Evolutionary conservation across 148 eudicot species (phyloP).

Genomic region (Chenopodium berlandieri): DNA sequence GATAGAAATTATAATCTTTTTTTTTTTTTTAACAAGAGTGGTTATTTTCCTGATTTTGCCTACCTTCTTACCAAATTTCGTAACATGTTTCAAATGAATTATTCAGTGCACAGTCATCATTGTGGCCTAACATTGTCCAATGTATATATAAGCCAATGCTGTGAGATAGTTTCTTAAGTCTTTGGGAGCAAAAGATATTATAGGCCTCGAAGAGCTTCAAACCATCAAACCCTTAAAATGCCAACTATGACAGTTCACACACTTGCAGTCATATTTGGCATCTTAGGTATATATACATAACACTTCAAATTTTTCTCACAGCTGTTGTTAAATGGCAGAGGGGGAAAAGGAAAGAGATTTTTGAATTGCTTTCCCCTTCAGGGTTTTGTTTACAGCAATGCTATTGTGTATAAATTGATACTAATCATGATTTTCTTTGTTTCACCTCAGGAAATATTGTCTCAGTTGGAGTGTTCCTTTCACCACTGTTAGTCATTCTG

Average conservation of each 20-base stretch:
- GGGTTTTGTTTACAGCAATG: not conserved
- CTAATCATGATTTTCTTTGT: slow-evolving; percentile 11
- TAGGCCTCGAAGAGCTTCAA: slow-evolving; percentile 17
- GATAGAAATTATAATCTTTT: not conserved
- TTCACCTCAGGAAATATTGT: slow-evolving; percentile 32
- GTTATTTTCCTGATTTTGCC: slow-evolving; percentile 23
- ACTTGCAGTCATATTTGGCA: slow-evolving; percentile 40
- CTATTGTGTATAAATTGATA: slow-evolving; percentile 3
- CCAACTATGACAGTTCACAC: slow-evolving; percentile 12
- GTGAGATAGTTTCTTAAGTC: slow-evolving; percentile 28
- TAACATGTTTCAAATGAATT: slow-evolving; percentile 14
- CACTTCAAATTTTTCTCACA: slow-evolving; percentile 5
- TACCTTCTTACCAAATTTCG: slow-evolving; percentile 20
- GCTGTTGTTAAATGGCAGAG: not conserved
- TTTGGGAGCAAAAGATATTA: slow-evolving; percentile 19
- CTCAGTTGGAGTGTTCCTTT: slow-evolving; percentile 27
- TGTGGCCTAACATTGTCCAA: slow-evolving; percentile 24
- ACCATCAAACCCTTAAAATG: slow-evolving; percentile 23
- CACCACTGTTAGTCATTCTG: slow-evolving; percentile 29
- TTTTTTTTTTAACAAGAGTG: slow-evolving; percentile 12
- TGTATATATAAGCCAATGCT: slow-evolving; percentile 25
- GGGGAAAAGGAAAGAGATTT: not conserved
- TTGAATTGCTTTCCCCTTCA: not conserved
- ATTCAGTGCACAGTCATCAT: slow-evolving; percentile 1
- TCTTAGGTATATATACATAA: slow-evolving; percentile 32